Evolutionary conservation across 2,329 filamentous ascomycete genomes (phyloP).

Genomic region (Paecilomyces sp.): DNA sequence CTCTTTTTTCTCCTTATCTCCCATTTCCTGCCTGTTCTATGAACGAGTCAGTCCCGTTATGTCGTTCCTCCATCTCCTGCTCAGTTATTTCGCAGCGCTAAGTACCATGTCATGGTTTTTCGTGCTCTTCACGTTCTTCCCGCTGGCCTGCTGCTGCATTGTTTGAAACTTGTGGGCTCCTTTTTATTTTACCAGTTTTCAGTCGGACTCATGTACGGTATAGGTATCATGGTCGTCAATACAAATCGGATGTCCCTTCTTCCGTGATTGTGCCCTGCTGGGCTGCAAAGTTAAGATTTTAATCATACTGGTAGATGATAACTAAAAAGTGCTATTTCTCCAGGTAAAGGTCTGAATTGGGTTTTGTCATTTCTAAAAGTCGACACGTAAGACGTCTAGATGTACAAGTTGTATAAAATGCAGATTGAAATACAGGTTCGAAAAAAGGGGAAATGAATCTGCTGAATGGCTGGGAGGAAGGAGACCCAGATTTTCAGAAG

Average conservation of each 20-base stretch:
- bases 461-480: background rate
- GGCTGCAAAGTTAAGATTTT: background rate
- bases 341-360: background rate
- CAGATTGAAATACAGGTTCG: background rate
- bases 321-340: background rate
- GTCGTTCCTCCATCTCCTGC: background rate
- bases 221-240: background rate
- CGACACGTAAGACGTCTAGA: background rate
- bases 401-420: background rate
- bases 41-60: background rate
- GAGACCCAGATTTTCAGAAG: background rate
- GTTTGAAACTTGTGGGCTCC: background rate
- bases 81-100: background rate
- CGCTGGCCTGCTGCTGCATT: background rate
- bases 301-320: too few species aligned
- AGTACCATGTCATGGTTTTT: background rate
- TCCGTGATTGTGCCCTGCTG: background rate
- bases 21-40: background rate
- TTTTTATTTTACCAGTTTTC: background rate
- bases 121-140: background rate
- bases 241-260: background rate
- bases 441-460: background rate
- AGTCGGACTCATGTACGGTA: background rate
- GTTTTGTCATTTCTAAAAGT: background rate
- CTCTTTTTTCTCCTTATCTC: background rate